These are phyloP conservation scores for Barbarea vulgaris DNA, from an alignment of 345 rosid genomes.

Conservation along the genomic window DNA sequence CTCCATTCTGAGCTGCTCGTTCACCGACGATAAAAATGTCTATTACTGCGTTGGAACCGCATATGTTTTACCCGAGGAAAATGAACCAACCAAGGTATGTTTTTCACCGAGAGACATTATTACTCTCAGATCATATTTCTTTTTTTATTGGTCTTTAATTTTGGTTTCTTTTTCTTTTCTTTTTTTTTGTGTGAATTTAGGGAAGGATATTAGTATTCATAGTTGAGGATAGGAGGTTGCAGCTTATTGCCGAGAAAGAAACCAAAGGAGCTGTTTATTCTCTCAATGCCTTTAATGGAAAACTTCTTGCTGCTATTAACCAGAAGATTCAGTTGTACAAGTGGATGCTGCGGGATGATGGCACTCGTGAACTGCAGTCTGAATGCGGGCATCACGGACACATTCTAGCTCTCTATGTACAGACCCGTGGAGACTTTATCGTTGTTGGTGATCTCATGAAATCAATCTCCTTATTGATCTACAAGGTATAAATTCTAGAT, in stretches of 20 bases:
- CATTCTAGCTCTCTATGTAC: constrained; percentile 90
- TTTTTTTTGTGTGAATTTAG: constrained; percentile 38
- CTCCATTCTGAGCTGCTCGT: constrained; percentile 92
- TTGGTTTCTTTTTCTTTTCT: neutral
- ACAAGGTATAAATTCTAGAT: constrained; percentile 55
- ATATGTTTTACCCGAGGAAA: constrained; percentile 93
- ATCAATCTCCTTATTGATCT: constrained; percentile 87
- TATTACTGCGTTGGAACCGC: constrained; percentile 98
- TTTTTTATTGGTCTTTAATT: neutral
- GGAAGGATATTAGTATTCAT: constrained; percentile 89
- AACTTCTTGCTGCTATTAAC: constrained; percentile 91
- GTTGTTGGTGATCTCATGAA: constrained; percentile 99
- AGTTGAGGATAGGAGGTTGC: constrained; percentile 89
- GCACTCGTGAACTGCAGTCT: constrained; percentile 84
- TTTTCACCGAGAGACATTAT: neutral
- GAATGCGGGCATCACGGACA: constrained; percentile 98
- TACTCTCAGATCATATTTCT: neutral
- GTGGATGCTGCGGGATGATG: constrained; percentile 97
- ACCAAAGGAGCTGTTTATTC: constrained; percentile 97
- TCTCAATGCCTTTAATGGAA: constrained; percentile 91
- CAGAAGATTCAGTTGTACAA: constrained; percentile 93
- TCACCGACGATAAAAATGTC: constrained; percentile 79
- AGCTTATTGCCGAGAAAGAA: constrained; percentile 92
- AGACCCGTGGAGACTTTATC: constrained; percentile 97
- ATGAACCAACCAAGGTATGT: constrained; percentile 91